Evolutionary conservation across 2,329 filamentous ascomycete species (phyloP).

Genomic region (Cryphonectria parasitica): DNA sequence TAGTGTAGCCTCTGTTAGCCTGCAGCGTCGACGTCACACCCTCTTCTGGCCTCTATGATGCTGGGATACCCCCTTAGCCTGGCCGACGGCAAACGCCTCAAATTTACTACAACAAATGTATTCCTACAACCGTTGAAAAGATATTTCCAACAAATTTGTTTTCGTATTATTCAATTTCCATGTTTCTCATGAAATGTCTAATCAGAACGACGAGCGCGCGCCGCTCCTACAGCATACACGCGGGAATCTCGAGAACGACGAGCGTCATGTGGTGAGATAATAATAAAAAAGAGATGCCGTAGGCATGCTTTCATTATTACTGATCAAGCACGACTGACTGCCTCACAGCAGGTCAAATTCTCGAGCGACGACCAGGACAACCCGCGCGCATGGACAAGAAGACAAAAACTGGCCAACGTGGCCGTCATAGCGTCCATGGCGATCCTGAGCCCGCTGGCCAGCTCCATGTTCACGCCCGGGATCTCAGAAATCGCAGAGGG

Average conservation of each 20-base stretch:
- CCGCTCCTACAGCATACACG: constrained; percentile 17
- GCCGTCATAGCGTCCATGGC: constrained; percentile 27
- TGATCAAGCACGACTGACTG: neutral
- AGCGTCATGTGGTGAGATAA: constrained; percentile 13
- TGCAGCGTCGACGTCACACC: constrained; percentile 4
- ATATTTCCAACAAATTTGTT: neutral
- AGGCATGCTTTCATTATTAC: neutral
- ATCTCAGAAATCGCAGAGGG: constrained; percentile 23
- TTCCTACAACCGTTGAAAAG: neutral
- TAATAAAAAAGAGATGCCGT: no score
- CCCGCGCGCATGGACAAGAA: constrained; percentile 22
- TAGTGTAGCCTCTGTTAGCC: neutral
- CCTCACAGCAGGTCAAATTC: constrained; percentile 16
- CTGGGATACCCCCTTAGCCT: neutral
- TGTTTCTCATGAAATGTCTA: constrained; percentile 17
- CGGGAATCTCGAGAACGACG: neutral
- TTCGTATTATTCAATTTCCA: neutral
- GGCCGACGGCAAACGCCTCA: neutral
- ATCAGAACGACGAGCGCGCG: constrained; percentile 21
- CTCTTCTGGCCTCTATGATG: constrained; percentile 4
- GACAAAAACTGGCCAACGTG: constrained; percentile 24
- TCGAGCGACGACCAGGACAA: constrained; percentile 19
- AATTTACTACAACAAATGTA: neutral
- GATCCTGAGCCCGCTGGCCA: constrained; percentile 27
- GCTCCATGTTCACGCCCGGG: constrained; percentile 28